These are phyloP conservation scores for Pleurotus platypus DNA, from an alignment of 768 basidiomycete species.

Conservation along the genomic window DNA sequence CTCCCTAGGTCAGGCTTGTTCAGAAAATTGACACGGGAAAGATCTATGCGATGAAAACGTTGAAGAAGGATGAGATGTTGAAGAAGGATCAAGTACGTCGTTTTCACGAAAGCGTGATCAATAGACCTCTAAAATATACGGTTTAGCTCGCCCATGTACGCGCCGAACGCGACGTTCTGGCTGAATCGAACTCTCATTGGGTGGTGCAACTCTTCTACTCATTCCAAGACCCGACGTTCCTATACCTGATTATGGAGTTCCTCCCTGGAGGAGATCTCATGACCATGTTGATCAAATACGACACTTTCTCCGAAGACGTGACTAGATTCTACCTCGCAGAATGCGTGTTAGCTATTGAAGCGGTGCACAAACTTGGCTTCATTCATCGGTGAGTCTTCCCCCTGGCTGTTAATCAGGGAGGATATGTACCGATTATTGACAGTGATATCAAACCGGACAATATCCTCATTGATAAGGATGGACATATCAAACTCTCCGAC, in stretches of 20 bases:
- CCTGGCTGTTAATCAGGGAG: not conserved
- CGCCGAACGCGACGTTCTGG: conserved; percentile 94
- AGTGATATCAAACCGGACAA: conserved; percentile 99
- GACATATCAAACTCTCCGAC: conserved; percentile 97
- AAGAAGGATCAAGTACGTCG: conserved; percentile 90
- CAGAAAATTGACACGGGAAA: conserved; percentile 97
- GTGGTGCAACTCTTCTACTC: conserved; percentile 97
- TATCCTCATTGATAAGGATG: conserved; percentile 82
- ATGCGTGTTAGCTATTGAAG: conserved; percentile 95
- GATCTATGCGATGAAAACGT: conserved; percentile 98
- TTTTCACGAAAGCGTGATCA: not conserved
- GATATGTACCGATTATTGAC: conserved; percentile 2
- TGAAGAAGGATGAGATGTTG: conserved; percentile 98
- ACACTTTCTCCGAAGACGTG: conserved; percentile 97
- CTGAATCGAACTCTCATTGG: conserved; percentile 94
- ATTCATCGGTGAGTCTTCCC: conserved; percentile 76
- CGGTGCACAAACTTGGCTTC: conserved; percentile 95
- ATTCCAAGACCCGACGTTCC: conserved; percentile 90
- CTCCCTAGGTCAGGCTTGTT: conserved; percentile 77
- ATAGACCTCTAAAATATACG: not conserved
- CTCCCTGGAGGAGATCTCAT: conserved; percentile 97
- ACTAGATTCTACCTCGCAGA: conserved; percentile 99
- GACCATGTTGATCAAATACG: conserved; percentile 99
- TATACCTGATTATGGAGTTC: conserved; percentile 99
- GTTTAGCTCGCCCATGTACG: conserved; percentile 91